Conservation (phyloP, 2,329 filamentous ascomycete species). For the Eutypella sp. region DNA sequence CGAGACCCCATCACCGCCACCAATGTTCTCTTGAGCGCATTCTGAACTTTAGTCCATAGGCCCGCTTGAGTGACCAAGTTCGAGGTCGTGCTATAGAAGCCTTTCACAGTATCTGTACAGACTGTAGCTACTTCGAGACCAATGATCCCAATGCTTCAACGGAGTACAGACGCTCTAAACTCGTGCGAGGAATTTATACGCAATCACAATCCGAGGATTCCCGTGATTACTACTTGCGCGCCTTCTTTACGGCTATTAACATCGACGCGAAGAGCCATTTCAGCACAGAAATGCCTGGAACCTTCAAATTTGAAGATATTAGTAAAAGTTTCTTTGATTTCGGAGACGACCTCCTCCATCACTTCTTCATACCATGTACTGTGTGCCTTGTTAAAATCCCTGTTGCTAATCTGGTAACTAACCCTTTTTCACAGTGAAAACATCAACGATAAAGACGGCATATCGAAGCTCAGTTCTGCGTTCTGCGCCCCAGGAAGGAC, state of each 20-base stretch:
- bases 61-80: constrained; percentile 8
- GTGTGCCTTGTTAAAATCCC: background rate
- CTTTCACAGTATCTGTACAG: constrained; percentile 15
- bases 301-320: constrained; percentile 11
- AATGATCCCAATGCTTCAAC: constrained; percentile 4
- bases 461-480: constrained; percentile 20
- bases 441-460: constrained; percentile 18
- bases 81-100: constrained; percentile 10
- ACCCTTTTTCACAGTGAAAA: constrained; percentile 16
- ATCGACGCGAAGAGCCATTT: constrained; percentile 9
- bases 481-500: constrained; percentile 15
- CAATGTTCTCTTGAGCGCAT: constrained; percentile 14
- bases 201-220: constrained; percentile 20
- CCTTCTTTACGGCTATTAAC: constrained; percentile 20
- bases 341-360: constrained; percentile 20
- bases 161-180: constrained; percentile 17
- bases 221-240: constrained; percentile 18
- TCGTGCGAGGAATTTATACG: constrained; percentile 22
- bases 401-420: constrained; percentile 3
- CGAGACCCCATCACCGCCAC: constrained; percentile 9
- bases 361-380: constrained; percentile 23
- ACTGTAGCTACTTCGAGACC: constrained; percentile 14
- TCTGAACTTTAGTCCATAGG: constrained; percentile 10
- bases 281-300: too few relatives aligned
- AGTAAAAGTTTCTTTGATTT: constrained; percentile 15